A percentile compares a stretch with the other conserved stretches of the same genome.
Evolutionary conservation across 2,329 filamentous ascomycete species (phyloP).

Genomic region (Colletotrichum tabaci): DNA sequence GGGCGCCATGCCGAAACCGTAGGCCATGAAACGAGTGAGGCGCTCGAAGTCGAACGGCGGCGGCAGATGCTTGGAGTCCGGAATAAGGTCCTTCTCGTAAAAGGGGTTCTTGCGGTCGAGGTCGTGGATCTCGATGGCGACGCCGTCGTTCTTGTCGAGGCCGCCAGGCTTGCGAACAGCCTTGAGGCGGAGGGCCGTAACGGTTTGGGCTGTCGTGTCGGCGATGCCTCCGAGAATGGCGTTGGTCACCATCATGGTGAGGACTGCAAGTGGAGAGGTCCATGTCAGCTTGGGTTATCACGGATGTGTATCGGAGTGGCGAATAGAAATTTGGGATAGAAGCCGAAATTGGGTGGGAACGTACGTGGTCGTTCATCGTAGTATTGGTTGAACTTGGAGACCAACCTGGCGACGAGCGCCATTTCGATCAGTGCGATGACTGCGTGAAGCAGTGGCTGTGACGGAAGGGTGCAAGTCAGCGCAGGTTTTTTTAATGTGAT

Average conservation of each 20-base stretch:
- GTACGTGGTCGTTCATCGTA: slow-evolving; percentile 90
- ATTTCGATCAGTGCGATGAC: slow-evolving; percentile 91
- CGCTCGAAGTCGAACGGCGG: slow-evolving; percentile 97
- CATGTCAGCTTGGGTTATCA: slow-evolving; percentile 22
- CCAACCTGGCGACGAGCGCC: slow-evolving; percentile 85
- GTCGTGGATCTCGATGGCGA: slow-evolving; percentile 91
- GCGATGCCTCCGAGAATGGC: slow-evolving; percentile 95
- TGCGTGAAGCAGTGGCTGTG: slow-evolving; percentile 87
- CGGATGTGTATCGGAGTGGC: background rate
- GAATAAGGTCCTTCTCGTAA: slow-evolving; percentile 75
- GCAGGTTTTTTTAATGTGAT: background rate
- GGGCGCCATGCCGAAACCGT: slow-evolving; percentile 96
- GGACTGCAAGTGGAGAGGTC: slow-evolving; percentile 67
- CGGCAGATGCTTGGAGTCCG: slow-evolving; percentile 74
- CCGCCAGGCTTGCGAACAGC: slow-evolving; percentile 75
- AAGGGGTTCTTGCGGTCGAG: slow-evolving; percentile 85
- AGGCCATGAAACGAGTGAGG: slow-evolving; percentile 94
- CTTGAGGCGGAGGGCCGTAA: slow-evolving; percentile 84
- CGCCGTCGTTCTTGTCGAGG: slow-evolving; percentile 74
- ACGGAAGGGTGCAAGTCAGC: slow-evolving; percentile 25
- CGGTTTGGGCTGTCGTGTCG: slow-evolving; percentile 94
- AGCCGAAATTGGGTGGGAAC: slow-evolving; percentile 45
- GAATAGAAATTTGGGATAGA: background rate
- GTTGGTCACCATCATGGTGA: slow-evolving; percentile 99
- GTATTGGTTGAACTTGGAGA: slow-evolving; percentile 91